phyloP scores from a whole-genome alignment of 1,284 basidiomycete species.

The Ceratobasidium sp. region DNA sequence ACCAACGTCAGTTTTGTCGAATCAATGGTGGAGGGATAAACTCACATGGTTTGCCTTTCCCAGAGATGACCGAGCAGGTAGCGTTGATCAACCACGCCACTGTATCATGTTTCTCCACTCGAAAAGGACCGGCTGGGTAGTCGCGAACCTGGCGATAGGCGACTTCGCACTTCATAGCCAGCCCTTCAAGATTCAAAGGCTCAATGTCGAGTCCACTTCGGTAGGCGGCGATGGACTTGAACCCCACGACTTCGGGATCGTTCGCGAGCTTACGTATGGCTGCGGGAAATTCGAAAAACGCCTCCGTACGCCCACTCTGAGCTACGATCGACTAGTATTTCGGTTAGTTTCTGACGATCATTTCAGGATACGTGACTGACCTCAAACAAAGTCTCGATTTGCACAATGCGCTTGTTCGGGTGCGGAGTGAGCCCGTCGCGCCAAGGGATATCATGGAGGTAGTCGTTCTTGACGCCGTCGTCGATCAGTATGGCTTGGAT shows the following conservation, averaged over 20 bases:
- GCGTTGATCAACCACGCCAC: slow-evolving; percentile 60
- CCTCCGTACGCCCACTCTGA: slow-evolving; percentile 63
- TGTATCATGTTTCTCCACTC: slow-evolving; percentile 41
- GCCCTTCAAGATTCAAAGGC: not conserved
- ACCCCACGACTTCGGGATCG: slow-evolving; percentile 66
- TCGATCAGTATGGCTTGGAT: slow-evolving; percentile 76
- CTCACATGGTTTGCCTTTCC: slow-evolving; percentile 65
- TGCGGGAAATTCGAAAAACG: slow-evolving; percentile 53
- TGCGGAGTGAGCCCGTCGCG: slow-evolving; percentile 67
- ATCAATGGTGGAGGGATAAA: not conserved
- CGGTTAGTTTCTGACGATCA: not conserved
- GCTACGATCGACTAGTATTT: slow-evolving; percentile 57
- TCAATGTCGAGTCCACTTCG: slow-evolving; percentile 71
- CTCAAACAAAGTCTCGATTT: slow-evolving; percentile 61
- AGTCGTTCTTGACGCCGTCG: slow-evolving; percentile 69
- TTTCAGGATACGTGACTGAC: not conserved
- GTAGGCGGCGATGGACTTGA: slow-evolving; percentile 80
- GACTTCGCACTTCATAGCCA: not conserved
- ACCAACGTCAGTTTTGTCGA: slow-evolving; percentile 1
- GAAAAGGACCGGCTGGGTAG: slow-evolving; percentile 47
- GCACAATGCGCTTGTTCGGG: slow-evolving; percentile 68
- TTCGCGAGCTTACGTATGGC: slow-evolving; percentile 55
- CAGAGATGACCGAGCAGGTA: slow-evolving; percentile 45
- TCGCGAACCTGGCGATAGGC: slow-evolving; percentile 6
- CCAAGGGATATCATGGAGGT: slow-evolving; percentile 65